Conservation (phyloP, 164 flowering plant genomes). For the Kingdonia uniflora region DNA sequence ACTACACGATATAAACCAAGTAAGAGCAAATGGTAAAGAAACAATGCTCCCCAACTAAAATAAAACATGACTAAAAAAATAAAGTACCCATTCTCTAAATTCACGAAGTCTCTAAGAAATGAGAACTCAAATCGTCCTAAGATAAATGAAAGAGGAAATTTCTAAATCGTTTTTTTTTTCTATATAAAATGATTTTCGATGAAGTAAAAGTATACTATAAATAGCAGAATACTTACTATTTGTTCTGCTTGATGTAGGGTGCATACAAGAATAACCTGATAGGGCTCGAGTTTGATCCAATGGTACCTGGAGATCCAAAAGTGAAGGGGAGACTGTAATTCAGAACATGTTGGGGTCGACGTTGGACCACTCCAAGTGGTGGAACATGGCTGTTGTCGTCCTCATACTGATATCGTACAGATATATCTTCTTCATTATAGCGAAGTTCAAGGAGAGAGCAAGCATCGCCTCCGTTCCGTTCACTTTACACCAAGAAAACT, state of each 20-base stretch:
- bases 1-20: no score
- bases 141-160: no score
- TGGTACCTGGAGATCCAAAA: constrained; percentile 39
- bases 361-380: constrained; percentile 53
- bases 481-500: constrained; percentile 31
- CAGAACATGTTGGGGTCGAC: constrained; percentile 24
- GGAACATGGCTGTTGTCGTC: constrained; percentile 40
- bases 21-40: no score
- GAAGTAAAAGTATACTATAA: no score
- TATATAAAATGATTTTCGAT: no score
- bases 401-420: constrained; percentile 38
- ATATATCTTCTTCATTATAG: constrained; percentile 41
- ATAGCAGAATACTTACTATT: no score
- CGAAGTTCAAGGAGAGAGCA: constrained; percentile 56
- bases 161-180: no score
- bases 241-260: constrained; percentile 35
- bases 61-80: no score
- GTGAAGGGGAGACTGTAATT: constrained; percentile 42
- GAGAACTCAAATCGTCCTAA: no score
- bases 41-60: no score
- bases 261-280: constrained; percentile 59
- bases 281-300: constrained; percentile 55
- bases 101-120: no score
- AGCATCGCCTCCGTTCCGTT: constrained; percentile 33
- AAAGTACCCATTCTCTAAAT: no score